Evolutionary conservation across 139 green algal species (phyloP), one percentile per base, ranked within the genome.

Genomic region (Coccomyxa sp.): DNA sequence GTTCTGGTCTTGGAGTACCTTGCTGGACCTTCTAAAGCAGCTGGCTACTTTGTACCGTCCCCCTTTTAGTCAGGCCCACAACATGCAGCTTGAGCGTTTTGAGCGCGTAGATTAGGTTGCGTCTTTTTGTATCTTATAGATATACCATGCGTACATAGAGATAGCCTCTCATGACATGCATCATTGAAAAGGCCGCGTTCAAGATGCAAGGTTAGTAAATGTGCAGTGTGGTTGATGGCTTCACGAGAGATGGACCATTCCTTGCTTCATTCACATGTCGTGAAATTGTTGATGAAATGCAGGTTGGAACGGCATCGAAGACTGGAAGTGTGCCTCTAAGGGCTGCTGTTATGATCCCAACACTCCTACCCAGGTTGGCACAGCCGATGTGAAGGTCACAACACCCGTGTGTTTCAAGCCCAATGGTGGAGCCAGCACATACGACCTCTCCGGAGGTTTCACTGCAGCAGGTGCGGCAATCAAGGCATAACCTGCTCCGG

Each of bases 251-350:
- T 45, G 10, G 27, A 77, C 21, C 31, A n/a, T 77, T 32, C 27
- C 71, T 38, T 45, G 27, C 28, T 77, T 9, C 14, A 77, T 77
- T 9, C 23, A 16, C 71, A 32, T 38, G n/a, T 38, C 16, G 4
- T 60, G 30, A n/a, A 13, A 25, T 21, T 21, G 63, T 71, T 71
- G 63, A 3, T 28, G 18, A 25, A 25, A 21, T 71, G 63, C 81
- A 91, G 87, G 88, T 11, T 89, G 86, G 76, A 21, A 82, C 16
- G 89, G 88, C 32, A 92, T 92, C n/a, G 67, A 74, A 1, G 79
- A 87, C 51, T 28, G 57, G 17, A 80, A 88, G 60, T 92, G 89
- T 76, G 85, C 88, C 87, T 25, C 14, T 13, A 81, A 79, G 38
- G 81, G 77, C 13, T 92, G 88, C 82, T 92, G 88, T 78, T 92